phyloP scores from a whole-genome alignment of 352 stramenopile genomes.

The Aphanomyces cochlioides region DNA sequence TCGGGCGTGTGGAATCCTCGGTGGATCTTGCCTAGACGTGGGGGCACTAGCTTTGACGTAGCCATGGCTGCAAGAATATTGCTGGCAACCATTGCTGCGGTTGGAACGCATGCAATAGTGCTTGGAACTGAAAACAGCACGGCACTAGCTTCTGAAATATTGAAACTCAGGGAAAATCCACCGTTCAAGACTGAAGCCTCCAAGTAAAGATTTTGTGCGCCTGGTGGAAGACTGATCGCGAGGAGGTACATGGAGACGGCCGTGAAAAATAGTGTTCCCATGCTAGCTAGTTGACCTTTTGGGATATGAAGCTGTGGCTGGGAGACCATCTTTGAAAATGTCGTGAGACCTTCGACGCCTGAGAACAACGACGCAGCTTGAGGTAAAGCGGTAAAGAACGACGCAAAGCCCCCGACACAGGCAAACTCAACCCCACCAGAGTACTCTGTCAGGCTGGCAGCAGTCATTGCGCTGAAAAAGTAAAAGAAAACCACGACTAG shows the following conservation, averaged over 20 bases:
- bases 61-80: slow-evolving; percentile 1
- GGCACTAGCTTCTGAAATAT: background rate
- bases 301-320: background rate
- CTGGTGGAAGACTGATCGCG: background rate
- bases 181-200: background rate
- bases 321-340: background rate
- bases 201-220: background rate
- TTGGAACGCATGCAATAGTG: background rate
- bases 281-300: background rate
- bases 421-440: background rate
- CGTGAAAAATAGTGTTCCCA: background rate
- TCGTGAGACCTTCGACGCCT: background rate
- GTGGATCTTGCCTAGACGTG: background rate
- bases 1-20: too few species aligned
- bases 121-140: background rate
- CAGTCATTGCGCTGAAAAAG: background rate
- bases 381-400: background rate
- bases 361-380: background rate
- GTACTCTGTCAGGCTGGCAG: background rate
- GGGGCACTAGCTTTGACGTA: background rate
- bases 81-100: background rate
- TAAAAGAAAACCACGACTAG: background rate
- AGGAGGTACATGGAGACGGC: background rate
- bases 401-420: background rate
- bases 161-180: background rate